Evolutionary conservation across 805 yeast genomes (phyloP), one percentile per base, ranked within the genome.

Genomic region (Saccharomycopsis schoenii): DNA sequence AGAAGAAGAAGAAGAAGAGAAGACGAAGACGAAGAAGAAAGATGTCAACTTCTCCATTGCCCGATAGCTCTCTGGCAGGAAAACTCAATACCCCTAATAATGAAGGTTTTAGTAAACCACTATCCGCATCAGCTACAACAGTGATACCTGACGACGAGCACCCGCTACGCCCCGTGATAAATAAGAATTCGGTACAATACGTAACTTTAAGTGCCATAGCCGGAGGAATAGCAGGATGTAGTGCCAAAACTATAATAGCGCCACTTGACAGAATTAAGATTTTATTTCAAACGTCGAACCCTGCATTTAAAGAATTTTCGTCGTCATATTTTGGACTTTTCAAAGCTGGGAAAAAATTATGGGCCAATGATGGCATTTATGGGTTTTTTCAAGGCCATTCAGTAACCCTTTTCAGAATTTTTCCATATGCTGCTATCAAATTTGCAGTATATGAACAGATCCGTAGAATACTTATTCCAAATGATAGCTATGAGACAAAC

Each of bases 331-430:
- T 74, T 39, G 99, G 99, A 1, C 75, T 94, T 60, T 77, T 83
- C 64, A 75, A 77, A 56, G 98, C 99, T 0, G 86, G 86, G 0
- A 74, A 74, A 41, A 79, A 82, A 61, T 92, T 94, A 29, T 83
- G 83, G 74, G 60, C 67, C 8, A 77, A 75, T 58, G 94, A 90
- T 71, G 98, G 98, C 17, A 56, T 84, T 0, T 64, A 75, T 52
- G 99, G 99, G 1, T 81, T 94, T 60, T 93, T 84, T 71, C 97
- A 93, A 68, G 99, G 99, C 50, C 99, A 94, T 71, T 89, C 96
- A 4, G 97, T 96, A 0, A 94, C 99, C 0, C 75, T 94, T 58
- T 72, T 92, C 52, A 79, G 99, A 64, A 89, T 94, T 2, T 93
- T 94, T 71, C 99, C 99, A 1, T 94, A 94, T 71, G 97, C 99